Conservation (phyloP, 2,329 filamentous ascomycete species). For the Cadophora gregata region DNA sequence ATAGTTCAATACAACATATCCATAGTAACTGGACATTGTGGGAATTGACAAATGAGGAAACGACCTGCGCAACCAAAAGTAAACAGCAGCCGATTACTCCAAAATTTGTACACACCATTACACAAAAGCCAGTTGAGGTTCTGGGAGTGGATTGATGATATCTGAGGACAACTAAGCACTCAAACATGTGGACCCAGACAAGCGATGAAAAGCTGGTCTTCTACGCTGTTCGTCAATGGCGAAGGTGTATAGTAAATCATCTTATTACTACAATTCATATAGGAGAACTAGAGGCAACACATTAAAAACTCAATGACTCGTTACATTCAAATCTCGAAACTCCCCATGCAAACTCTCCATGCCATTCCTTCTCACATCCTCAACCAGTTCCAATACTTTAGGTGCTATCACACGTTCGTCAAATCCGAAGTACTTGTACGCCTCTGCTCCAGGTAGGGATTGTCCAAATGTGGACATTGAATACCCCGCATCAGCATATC, state of each 20-base stretch:
- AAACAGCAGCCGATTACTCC: too few species aligned
- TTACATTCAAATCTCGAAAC: slow-evolving; percentile 4
- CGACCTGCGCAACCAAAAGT: too few species aligned
- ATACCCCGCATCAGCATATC: slow-evolving; percentile 62
- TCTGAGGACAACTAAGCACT: too few species aligned
- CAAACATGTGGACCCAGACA: too few species aligned
- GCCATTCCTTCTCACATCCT: slow-evolving; percentile 9
- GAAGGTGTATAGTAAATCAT: not conserved
- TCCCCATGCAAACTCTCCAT: slow-evolving; percentile 15
- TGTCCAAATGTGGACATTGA: slow-evolving; percentile 62
- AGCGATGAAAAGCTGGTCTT: too few species aligned
- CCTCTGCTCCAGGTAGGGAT: slow-evolving; percentile 58
- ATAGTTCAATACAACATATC: too few species aligned
- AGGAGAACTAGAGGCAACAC: not conserved
- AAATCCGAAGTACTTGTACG: slow-evolving; percentile 63
- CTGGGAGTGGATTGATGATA: too few species aligned
- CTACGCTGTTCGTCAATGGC: too few species aligned
- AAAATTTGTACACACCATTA: too few species aligned
- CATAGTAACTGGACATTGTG: too few species aligned
- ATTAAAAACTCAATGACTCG: not conserved
- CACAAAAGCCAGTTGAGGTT: too few species aligned
- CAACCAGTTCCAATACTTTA: slow-evolving; percentile 7
- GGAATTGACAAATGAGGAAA: too few species aligned
- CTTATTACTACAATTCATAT: not conserved
- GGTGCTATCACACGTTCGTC: slow-evolving; percentile 51